Conservation (phyloP, 768 basidiomycete species). For the Piloderma croceum region DNA sequence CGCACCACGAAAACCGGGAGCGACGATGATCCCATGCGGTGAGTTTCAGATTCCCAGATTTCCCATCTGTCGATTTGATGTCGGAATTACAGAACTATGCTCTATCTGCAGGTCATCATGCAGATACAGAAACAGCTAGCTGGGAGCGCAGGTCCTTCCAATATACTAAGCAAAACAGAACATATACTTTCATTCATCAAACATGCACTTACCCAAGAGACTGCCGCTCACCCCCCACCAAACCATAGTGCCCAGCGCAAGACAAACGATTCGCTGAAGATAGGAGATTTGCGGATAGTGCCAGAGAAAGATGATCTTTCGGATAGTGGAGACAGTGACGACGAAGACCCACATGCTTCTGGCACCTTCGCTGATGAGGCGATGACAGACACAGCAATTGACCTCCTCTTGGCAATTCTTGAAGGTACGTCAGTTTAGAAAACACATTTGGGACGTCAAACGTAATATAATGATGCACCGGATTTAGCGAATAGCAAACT, state of each 20-base stretch:
- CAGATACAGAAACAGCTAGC: slow-evolving; percentile 73
- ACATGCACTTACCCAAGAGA: slow-evolving; percentile 56
- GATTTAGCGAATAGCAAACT: slow-evolving; percentile 50
- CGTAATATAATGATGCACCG: background rate
- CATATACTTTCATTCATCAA: slow-evolving; percentile 82
- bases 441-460: too few species aligned
- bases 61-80: background rate
- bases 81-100: slow-evolving; percentile 45
- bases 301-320: slow-evolving; percentile 32
- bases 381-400: slow-evolving; percentile 72
- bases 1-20: slow-evolving; percentile 32
- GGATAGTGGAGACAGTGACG: slow-evolving; percentile 57
- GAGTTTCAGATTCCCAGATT: slow-evolving; percentile 7
- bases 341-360: slow-evolving; percentile 38
- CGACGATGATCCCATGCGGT: slow-evolving; percentile 52
- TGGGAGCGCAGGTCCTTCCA: slow-evolving; percentile 45
- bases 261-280: slow-evolving; percentile 20
- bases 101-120: slow-evolving; percentile 75
- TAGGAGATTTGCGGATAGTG: slow-evolving; percentile 34
- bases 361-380: slow-evolving; percentile 46
- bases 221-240: slow-evolving; percentile 6
- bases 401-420: slow-evolving; percentile 74
- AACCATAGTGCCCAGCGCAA: slow-evolving; percentile 2
- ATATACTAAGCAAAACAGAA: slow-evolving; percentile 50
- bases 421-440: slow-evolving; percentile 67